phyloP scores from a whole-genome alignment of 2,329 filamentous ascomycete species.

The Ceratocystis destructans region DNA sequence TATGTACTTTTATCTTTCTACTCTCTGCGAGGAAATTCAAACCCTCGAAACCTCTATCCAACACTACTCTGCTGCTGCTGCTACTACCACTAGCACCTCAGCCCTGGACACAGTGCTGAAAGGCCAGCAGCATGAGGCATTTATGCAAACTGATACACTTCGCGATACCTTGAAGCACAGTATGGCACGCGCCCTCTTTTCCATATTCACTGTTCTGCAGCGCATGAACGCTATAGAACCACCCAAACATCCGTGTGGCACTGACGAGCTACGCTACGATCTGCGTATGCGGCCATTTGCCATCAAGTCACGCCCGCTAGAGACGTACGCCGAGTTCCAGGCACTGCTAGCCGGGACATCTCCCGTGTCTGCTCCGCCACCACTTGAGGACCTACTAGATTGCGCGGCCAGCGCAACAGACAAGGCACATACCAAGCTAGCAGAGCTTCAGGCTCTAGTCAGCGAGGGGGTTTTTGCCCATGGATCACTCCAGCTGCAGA shows the following conservation, averaged over 20 bases:
- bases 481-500: constrained; percentile 11
- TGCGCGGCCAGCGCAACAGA: background rate
- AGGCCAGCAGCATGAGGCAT: background rate
- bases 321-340: constrained; percentile 44
- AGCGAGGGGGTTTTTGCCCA: constrained; percentile 1
- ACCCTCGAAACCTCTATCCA: constrained; percentile 19
- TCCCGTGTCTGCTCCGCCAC: background rate
- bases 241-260: constrained; percentile 49
- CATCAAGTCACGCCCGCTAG: constrained; percentile 8
- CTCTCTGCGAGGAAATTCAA: constrained; percentile 14
- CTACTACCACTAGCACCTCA: background rate
- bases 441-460: background rate
- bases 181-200: constrained; percentile 40
- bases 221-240: constrained; percentile 42
- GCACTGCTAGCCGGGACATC: constrained; percentile 20
- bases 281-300: constrained; percentile 73
- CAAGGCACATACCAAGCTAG: background rate
- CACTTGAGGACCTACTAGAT: constrained; percentile 21
- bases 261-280: constrained; percentile 58
- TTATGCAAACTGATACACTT: constrained; percentile 19
- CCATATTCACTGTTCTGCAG: constrained; percentile 52
- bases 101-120: background rate
- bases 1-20: constrained; percentile 83
- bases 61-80: background rate
- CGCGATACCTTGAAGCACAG: constrained; percentile 25